Conservation (phyloP, 352 stramenopile species). For the Globisporangium apiculatum region DNA sequence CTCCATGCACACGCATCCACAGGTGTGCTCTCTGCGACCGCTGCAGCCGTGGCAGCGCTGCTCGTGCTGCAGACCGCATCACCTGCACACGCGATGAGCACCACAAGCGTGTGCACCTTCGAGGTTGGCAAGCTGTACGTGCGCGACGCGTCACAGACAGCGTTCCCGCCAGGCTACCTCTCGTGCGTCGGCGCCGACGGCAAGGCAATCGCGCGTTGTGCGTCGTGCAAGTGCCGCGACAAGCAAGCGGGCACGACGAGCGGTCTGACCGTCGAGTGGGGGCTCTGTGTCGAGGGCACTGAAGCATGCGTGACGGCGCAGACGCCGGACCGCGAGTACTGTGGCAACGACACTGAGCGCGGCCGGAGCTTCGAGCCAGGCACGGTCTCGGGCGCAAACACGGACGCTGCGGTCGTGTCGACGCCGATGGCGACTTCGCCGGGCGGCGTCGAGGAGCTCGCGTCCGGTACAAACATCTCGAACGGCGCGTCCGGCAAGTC, state of each 20-base stretch:
- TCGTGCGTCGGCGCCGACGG: slow-evolving; percentile 18
- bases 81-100: neutral
- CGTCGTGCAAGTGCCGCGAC: slow-evolving; percentile 30
- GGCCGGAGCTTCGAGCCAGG: slow-evolving; percentile 2
- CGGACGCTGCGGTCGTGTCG: neutral
- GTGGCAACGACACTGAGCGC: slow-evolving; percentile 8
- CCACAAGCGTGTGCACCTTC: slow-evolving; percentile 9
- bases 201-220: slow-evolving; percentile 17
- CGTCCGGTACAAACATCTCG: slow-evolving; percentile 15
- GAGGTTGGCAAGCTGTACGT: slow-evolving; percentile 20
- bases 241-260: slow-evolving; percentile 10
- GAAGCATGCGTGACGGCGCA: slow-evolving; percentile 11
- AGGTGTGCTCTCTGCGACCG: neutral
- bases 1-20: neutral
- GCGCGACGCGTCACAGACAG: slow-evolving; percentile 16
- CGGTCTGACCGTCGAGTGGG: slow-evolving; percentile 14
- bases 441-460: slow-evolving; percentile 11
- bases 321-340: slow-evolving; percentile 13
- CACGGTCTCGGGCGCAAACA: slow-evolving; percentile 7
- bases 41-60: neutral
- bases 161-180: slow-evolving; percentile 26
- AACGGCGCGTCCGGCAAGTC: slow-evolving; percentile 10
- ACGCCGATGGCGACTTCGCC: slow-evolving; percentile 1
- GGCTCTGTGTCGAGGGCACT: slow-evolving; percentile 10
- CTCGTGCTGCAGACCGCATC: neutral